Base-by-base conservation (phyloP, 177 flowering plant genomes). In the Telopea speciosissima region DNA sequence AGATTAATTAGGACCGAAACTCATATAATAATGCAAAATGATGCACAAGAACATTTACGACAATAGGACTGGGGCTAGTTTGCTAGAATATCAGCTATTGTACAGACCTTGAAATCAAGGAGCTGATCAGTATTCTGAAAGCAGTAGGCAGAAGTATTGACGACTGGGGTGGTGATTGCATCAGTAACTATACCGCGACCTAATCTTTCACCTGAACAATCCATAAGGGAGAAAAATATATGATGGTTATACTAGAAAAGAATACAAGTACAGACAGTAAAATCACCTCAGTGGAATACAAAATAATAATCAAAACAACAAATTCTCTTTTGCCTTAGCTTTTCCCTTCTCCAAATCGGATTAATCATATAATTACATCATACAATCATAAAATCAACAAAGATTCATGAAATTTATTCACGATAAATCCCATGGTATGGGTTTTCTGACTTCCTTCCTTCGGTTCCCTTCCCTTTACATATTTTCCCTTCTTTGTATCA, bases 141-240 rank as follows among this genome's bases (percentile, higher is more conserved):
- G 83, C 81, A 89, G 79, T 93, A 95, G 68, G 98, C 98, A 80
- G 98, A 80, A 74, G 99, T 90, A 68, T 91, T 90, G 71, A 91
- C 90, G 40, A 95, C 83, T 12, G 99, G 99, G n/a, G 99, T 95
- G 33, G 99, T 93, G 73, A 93, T 86, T 65, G 92, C 97, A 85
- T 95, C 98, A 25, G 91, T 88, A 63, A 76, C 90, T 65, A 91
- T 85, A 45, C 90, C 85, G 63, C 99, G 97, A 71, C 98, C 99
- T 77, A 85, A 81, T 81, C 99, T 83, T 78, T 95, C 99, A 79
- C 97, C 99, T 93, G 84, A n/a, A 66, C 16, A 73, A 68, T 64
- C 26, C 21, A 67, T 67, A 16, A 7, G 24, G 14, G 59, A 33
- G 19, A 12, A 31, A 40, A 54, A 3, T 19, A n/a, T 3, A 19